Base-by-base conservation (phyloP, 2,329 filamentous ascomycete genomes). In the Periglandula ipomoeae region DNA sequence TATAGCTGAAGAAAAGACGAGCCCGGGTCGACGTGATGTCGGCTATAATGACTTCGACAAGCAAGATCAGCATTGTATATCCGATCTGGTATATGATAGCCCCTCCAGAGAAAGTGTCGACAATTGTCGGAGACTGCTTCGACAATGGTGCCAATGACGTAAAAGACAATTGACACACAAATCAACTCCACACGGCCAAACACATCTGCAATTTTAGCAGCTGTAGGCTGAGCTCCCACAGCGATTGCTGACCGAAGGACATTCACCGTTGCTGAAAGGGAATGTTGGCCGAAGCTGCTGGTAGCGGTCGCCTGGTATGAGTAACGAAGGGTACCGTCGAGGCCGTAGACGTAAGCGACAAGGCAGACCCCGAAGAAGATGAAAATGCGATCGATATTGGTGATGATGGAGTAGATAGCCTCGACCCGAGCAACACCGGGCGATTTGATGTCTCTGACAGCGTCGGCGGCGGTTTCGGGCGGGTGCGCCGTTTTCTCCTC, bases 21-120 rank as follows among this genome's bases (percentile, higher is more conserved):
- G 85, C 84, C 50, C 76, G 72, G 30, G 87, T 68, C n/a, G 74
- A 73, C 0, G 83, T 82, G 1, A 81, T 84, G 56, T 87, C 84
- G 23, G 83, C 80, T 51, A 84, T 77, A 58, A 87, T 80, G 27
- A 87, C 75, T 49, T 75, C 74, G 15, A 85, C 66, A 24, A 76
- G 73, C 55, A 83, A 85, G 42, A 73, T 71, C 23, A 86, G 65
- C 10, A 80, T 81, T n/a, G 76, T 66, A 55, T 64, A 67, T 7
- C 83, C 84, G 35, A 82, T 74, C 42, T 74, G 78, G 56, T 85
- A 84, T 50, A 86, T 80, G 5, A 85, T 79, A 53, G 80, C 73
- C 1, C 76, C 78, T 2, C 79, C 79, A 38, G 78, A 75, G 59
- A 79, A 70, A 4, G 58, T 59, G 46, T 65, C 56, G 17, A 69